Base-by-base conservation (phyloP, 2,329 filamentous ascomycete genomes). In the Stachybotrys elegans region DNA sequence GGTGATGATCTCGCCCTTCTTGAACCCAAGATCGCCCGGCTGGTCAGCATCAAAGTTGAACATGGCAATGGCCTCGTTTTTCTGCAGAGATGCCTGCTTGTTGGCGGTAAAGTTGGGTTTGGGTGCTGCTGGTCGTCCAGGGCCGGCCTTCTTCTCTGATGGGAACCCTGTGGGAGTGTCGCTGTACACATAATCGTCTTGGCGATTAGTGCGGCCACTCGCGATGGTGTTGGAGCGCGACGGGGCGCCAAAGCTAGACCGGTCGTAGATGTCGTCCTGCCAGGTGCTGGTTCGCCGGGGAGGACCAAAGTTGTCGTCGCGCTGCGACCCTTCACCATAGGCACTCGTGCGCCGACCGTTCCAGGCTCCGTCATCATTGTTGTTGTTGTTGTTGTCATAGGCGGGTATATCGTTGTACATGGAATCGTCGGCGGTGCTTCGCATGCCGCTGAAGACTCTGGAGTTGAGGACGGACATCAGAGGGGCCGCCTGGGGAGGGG, bases 21-120 rank as follows among this genome's bases (percentile, higher is more conserved):
- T 95, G 69, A 98, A 98, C 0, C 85, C 88, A 45, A 97, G 65
- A 62, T 98, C 92, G 5, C 92, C 92, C 1, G 89, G 83, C 65
- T 96, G 91, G 57, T 95, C 92, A 0, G 90, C 84, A 50, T 97
- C 92, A 60, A 98, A 98, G 3, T 88, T 95, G 67, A 87, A 97
- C 49, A 96, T 74, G 3, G 93, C 93, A 17, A 96, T 75, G 0
- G 90, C 93, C 67, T 97, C 88, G 54, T 96, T 90, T 53, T 78
- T 75, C 60, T 75, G 78, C 47, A 83, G 59, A 48, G 71, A 49
- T 40, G 77, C 70, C 64, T 81, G 81, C 50, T 63, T 65, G 55
- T 71, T 73, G 12, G 67, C 72, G 6, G 31, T 34, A 58, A 95
- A 95, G 42, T 88, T 82, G 0, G 92, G 93, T 66, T 97, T 97